Conservation (phyloP, 441 rosid genomes). For the Eutrema salsugineum region DNA sequence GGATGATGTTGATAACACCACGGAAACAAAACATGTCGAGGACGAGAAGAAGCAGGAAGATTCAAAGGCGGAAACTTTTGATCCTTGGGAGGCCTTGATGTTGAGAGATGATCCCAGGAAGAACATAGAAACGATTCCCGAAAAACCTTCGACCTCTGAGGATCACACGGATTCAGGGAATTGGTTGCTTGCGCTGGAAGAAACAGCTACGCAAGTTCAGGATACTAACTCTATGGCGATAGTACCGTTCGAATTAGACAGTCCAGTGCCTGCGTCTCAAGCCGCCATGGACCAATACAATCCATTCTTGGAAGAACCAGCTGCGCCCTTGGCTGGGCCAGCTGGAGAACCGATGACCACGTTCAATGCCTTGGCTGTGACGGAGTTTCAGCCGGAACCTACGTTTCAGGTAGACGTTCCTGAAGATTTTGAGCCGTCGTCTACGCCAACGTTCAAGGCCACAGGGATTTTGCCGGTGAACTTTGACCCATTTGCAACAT, state of each 20-base stretch:
- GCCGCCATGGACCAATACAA: constrained; percentile 37
- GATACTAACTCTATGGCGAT: constrained; percentile 19
- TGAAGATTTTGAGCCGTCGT: constrained; percentile 3
- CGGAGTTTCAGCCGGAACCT: constrained; percentile 44
- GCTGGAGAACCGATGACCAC: background rate
- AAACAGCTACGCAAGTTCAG: constrained; percentile 28
- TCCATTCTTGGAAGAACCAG: constrained; percentile 62
- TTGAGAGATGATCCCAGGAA: constrained; percentile 21
- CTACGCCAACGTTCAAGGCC: constrained; percentile 20
- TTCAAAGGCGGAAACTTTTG: constrained; percentile 12
- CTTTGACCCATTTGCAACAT: constrained; percentile 55
- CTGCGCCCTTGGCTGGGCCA: background rate
- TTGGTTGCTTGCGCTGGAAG: constrained; percentile 61
- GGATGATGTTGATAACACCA: constrained; percentile 30
- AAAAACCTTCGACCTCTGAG: constrained; percentile 3
- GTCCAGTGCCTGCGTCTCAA: constrained; percentile 13
- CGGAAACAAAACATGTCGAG: constrained; percentile 29
- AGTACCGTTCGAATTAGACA: constrained; percentile 15
- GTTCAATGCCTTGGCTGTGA: constrained; percentile 18
- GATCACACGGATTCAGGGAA: constrained; percentile 19
- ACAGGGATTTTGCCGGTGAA: background rate
- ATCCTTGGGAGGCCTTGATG: constrained; percentile 38
- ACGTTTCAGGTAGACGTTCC: constrained; percentile 34
- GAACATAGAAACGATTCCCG: background rate
- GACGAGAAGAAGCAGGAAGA: background rate